Evolutionary conservation across 805 yeast species (phyloP).

Genomic region (Yueomyces sp.): DNA sequence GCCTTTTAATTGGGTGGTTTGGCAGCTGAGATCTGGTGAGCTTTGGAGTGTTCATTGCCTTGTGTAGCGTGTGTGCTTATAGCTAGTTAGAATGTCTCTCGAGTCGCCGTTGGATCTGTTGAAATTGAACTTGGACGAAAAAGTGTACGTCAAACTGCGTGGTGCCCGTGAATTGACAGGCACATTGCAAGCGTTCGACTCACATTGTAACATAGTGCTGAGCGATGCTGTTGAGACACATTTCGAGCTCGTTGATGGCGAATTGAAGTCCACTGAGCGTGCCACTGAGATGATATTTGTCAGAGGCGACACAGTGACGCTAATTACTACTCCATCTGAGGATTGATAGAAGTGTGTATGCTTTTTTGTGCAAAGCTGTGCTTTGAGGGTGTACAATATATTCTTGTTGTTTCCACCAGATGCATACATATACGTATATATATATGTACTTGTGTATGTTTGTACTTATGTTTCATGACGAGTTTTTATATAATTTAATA

Average conservation of each 20-base stretch:
- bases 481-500: too few relatives aligned
- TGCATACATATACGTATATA: too few relatives aligned
- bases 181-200: constrained; percentile 81
- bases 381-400: too few relatives aligned
- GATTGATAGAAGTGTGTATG: neutral
- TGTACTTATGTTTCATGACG: too few relatives aligned
- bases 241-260: constrained; percentile 40
- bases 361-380: too few relatives aligned
- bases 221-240: constrained; percentile 86
- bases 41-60: too few relatives aligned
- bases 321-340: constrained; percentile 43
- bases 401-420: too few relatives aligned
- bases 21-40: too few relatives aligned
- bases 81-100: constrained; percentile 12
- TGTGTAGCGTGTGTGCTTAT: too few relatives aligned
- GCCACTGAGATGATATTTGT: constrained; percentile 83
- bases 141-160: constrained; percentile 75
- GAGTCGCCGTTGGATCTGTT: constrained; percentile 84
- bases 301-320: constrained; percentile 94
- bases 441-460: too few relatives aligned
- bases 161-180: constrained; percentile 92
- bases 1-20: too few relatives aligned
- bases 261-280: constrained; percentile 33
- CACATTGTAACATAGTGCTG: constrained; percentile 90
- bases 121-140: constrained; percentile 75